These are phyloP conservation scores for Populus deltoides DNA, from an alignment of 345 rosid genomes.

Conservation along the genomic window DNA sequence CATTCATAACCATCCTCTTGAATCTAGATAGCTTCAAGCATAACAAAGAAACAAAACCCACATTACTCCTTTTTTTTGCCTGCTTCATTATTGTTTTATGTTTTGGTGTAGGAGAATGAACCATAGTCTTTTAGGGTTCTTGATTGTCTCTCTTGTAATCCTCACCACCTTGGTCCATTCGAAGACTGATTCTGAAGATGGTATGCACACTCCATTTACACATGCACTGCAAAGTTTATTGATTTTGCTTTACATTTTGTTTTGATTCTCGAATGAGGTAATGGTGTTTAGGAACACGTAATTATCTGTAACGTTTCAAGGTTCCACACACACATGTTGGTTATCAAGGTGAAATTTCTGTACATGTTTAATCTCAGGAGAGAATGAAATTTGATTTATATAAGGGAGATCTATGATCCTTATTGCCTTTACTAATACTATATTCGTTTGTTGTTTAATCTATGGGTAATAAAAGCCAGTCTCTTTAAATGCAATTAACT, in stretches of 20 bases:
- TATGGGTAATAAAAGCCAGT: neutral
- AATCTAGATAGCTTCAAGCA: neutral
- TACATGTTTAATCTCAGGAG: neutral
- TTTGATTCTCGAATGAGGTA: neutral
- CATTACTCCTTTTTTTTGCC: neutral
- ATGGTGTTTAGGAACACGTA: no score
- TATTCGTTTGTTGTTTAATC: no score
- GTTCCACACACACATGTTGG: neutral
- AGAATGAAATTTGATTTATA: neutral
- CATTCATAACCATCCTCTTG: neutral
- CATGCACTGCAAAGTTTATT: neutral
- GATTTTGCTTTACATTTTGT: neutral
- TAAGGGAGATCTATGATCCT: neutral
- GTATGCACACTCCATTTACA: slow-evolving; percentile 22
- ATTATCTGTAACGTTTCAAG: no score
- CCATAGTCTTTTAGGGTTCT: slow-evolving; percentile 10
- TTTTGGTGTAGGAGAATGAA: slow-evolving; percentile 14
- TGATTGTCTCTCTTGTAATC: slow-evolving; percentile 33
- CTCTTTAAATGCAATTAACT: neutral
- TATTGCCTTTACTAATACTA: no score
- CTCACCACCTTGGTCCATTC: slow-evolving; percentile 39
- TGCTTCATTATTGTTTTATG: neutral
- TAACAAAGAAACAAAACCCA: neutral
- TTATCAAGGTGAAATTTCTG: neutral
- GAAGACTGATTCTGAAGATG: slow-evolving; percentile 54